Evolutionary conservation across 2,329 filamentous ascomycete genomes (phyloP).

Genomic region (Colletotrichum abscissum): DNA sequence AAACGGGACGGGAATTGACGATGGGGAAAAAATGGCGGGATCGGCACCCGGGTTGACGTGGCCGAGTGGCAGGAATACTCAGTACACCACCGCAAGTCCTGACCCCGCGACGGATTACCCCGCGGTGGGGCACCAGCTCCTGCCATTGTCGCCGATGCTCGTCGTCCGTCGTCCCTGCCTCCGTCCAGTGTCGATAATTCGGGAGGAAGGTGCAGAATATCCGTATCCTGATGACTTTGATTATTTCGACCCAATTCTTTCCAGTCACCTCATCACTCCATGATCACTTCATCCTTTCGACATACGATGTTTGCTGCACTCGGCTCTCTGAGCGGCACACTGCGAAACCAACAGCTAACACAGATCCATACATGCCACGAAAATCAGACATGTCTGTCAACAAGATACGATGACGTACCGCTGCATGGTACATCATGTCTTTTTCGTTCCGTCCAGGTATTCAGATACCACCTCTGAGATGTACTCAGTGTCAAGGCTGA

Average conservation of each 20-base stretch:
- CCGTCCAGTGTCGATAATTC: background rate
- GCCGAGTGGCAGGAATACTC: background rate
- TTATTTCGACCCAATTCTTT: too few species aligned
- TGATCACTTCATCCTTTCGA: background rate
- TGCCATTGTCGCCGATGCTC: background rate
- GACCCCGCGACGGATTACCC: slow-evolving; percentile 24
- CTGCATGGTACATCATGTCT: rapidly evolving
- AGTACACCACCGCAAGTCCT: background rate
- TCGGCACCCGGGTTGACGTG: background rate
- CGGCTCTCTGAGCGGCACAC: too few species aligned
- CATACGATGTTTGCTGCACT: too few species aligned
- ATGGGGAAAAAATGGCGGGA: background rate
- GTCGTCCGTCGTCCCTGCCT: background rate
- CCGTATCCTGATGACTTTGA: too few species aligned
- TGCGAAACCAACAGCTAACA: too few species aligned
- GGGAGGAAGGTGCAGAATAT: background rate
- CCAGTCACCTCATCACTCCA: too few species aligned
- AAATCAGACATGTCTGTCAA: too few species aligned
- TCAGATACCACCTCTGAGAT: too few species aligned
- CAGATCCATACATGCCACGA: too few species aligned
- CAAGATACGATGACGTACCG: too few species aligned
- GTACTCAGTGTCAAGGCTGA: too few species aligned
- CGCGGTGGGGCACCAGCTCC: slow-evolving; percentile 19
- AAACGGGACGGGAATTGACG: background rate
- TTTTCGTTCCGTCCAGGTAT: too few species aligned